Evolutionary conservation across 2,329 filamentous ascomycete species (phyloP).

Genomic region (Lecanosticta acicola): DNA sequence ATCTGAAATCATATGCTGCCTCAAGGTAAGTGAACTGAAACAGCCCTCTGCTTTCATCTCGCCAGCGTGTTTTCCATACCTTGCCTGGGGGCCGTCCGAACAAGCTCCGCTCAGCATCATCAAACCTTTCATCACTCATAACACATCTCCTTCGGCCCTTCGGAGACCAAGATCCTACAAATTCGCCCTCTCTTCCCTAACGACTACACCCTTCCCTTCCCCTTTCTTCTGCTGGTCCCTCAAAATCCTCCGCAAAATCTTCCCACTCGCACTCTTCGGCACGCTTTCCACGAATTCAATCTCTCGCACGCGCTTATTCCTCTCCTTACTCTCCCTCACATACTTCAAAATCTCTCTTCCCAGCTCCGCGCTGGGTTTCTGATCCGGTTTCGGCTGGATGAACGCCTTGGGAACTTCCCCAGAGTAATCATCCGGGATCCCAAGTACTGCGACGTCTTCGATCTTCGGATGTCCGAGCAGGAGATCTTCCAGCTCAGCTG

Average conservation of each 20-base stretch:
- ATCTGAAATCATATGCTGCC: no score
- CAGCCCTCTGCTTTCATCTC: no score
- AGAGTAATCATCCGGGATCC: conserved; percentile 41
- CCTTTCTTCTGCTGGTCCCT: conserved; percentile 39
- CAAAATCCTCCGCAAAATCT: conserved; percentile 36
- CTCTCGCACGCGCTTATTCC: conserved; percentile 45
- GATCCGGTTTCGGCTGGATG: conserved; percentile 30
- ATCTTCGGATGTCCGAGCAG: conserved; percentile 45
- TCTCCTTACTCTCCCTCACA: conserved; percentile 38
- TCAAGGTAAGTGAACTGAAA: no score
- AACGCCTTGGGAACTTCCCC: conserved; percentile 35
- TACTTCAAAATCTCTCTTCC: conserved; percentile 37
- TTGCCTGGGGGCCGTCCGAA: no score
- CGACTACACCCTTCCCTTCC: conserved; percentile 28
- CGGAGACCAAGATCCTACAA: no score
- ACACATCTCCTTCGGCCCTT: no score
- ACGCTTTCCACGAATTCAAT: conserved; percentile 36
- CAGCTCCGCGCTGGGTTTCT: conserved; percentile 30
- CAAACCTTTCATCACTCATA: no score
- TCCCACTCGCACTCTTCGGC: conserved; percentile 32
- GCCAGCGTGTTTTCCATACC: no score
- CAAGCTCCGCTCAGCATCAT: no score
- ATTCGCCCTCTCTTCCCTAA: conserved; percentile 32
- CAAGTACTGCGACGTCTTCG: conserved; percentile 47
- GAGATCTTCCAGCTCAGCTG: conserved; percentile 47